These are phyloP conservation scores for Chondrostereum purpureum DNA, from an alignment of 1,284 basidiomycete genomes.

Conservation along the genomic window DNA sequence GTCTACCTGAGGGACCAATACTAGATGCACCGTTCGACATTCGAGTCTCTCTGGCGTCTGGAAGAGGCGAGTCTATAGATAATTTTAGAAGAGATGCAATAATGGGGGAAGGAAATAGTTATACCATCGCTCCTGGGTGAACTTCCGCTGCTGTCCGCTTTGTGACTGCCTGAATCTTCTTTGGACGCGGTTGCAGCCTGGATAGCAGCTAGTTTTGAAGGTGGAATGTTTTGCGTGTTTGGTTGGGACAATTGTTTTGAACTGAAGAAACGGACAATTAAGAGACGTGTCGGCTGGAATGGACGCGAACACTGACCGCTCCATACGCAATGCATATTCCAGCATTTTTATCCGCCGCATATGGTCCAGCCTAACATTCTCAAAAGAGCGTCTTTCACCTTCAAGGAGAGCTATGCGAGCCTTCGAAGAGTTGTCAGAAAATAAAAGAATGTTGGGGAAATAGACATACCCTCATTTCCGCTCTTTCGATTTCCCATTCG, in stretches of 20 bases:
- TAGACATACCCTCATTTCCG: slow-evolving; percentile 89
- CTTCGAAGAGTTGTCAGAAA: slow-evolving; percentile 32
- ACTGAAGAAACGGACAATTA: slow-evolving; percentile 38
- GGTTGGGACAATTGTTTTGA: slow-evolving; percentile 73
- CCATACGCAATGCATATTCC: slow-evolving; percentile 91
- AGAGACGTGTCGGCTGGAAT: slow-evolving; percentile 21
- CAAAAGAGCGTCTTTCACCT: slow-evolving; percentile 92
- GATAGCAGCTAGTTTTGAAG: slow-evolving; percentile 52
- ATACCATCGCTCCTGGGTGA: slow-evolving; percentile 78
- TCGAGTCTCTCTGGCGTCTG: slow-evolving; percentile 47
- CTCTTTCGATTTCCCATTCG: slow-evolving; percentile 99
- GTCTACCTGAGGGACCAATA: slow-evolving; percentile 36
- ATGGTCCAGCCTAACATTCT: slow-evolving; percentile 94
- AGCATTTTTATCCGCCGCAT: slow-evolving; percentile 98
- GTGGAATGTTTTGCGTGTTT: slow-evolving; percentile 42
- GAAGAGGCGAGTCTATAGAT: slow-evolving; percentile 62
- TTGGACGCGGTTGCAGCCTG: slow-evolving; percentile 53
- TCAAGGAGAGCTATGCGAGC: slow-evolving; percentile 97
- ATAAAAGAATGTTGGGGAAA: slow-evolving; percentile 20
- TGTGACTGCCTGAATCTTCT: slow-evolving; percentile 62
- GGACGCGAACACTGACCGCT: slow-evolving; percentile 59
- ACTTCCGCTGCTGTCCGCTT: slow-evolving; percentile 70
- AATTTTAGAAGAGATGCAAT: slow-evolving; percentile 8
- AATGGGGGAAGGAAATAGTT: slow-evolving; percentile 19
- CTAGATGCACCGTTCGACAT: slow-evolving; percentile 49